Conservation (phyloP, 352 stramenopile genomes). For the Phytophthora niederhauseri region DNA sequence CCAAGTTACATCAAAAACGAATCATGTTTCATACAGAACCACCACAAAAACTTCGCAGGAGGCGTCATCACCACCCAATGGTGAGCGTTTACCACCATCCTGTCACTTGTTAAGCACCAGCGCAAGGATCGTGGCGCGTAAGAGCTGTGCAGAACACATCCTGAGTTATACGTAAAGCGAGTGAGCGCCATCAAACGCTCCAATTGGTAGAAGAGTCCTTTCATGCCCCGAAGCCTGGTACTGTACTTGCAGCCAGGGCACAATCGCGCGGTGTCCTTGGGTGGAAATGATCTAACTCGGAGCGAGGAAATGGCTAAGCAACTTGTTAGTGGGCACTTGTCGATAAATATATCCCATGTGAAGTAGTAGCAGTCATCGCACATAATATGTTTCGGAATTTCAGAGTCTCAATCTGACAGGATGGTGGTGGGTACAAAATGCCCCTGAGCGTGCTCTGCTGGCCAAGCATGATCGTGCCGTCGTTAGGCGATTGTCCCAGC, state of each 20-base stretch:
- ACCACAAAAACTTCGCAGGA: too few species aligned
- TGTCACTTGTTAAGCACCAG: background rate
- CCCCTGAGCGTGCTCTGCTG: background rate
- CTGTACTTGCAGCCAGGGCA: too few species aligned
- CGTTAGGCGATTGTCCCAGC: background rate
- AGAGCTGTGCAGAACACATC: background rate
- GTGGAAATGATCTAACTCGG: background rate
- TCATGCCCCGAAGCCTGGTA: too few species aligned
- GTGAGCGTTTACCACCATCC: too few species aligned
- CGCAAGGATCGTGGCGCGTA: background rate
- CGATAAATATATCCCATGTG: background rate
- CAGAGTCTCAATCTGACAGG: background rate
- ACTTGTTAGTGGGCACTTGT: too few species aligned
- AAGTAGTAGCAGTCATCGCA: background rate
- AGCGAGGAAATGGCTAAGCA: too few species aligned
- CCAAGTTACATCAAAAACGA: too few species aligned
- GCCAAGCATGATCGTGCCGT: background rate
- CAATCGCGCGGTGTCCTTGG: too few species aligned
- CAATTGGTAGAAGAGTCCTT: too few species aligned
- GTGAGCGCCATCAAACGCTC: background rate
- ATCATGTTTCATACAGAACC: too few species aligned
- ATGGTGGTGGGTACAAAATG: background rate
- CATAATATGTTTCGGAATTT: too few species aligned
- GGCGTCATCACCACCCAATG: too few species aligned
- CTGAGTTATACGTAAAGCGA: background rate